These are phyloP conservation scores for Fistulifera solaris DNA, from an alignment of 108 stramenopile genomes.

Conservation along the genomic window DNA sequence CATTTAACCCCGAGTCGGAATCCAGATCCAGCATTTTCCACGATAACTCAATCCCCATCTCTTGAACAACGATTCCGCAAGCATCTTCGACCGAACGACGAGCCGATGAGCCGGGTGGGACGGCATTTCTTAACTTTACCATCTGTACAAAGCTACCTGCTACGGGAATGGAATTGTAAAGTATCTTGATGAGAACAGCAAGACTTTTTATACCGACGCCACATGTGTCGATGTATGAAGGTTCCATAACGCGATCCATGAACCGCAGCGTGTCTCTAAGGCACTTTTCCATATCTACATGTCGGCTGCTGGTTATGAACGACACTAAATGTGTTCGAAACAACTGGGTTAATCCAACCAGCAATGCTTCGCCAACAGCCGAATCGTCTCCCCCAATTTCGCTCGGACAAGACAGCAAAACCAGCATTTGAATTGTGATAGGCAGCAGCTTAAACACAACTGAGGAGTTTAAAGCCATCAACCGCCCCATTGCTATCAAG, in stretches of 20 bases:
- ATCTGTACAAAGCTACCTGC: conserved; percentile 16
- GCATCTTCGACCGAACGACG: conserved; percentile 50
- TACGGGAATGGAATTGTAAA: conserved; percentile 8
- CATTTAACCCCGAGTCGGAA: conserved; percentile 8
- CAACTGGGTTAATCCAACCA: conserved; percentile 29
- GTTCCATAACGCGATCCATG: conserved; percentile 15
- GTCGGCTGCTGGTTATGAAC: background rate
- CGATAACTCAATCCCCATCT: conserved; percentile 54
- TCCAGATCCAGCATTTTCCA: conserved; percentile 31
- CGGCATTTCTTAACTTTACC: conserved; percentile 25
- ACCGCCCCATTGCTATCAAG: conserved; percentile 30
- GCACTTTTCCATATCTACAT: conserved; percentile 11
- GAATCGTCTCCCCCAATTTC: conserved; percentile 31
- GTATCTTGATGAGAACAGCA: conserved; percentile 17
- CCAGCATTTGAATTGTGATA: conserved; percentile 39
- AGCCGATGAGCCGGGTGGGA: conserved; percentile 25
- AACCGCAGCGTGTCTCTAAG: conserved; percentile 14
- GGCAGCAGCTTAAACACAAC: conserved; percentile 38
- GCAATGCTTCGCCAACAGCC: conserved; percentile 27
- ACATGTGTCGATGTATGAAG: conserved; percentile 11
- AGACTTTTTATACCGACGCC: conserved; percentile 13
- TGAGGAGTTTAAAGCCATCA: conserved; percentile 16
- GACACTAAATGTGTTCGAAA: conserved; percentile 11
- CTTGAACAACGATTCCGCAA: conserved; percentile 39
- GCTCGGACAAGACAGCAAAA: conserved; percentile 24